A percentile compares a stretch with the other conserved stretches of the same genome.
Conservation (phyloP, 208 protist genomes). For the Crithidia acanthocephali region DNA sequence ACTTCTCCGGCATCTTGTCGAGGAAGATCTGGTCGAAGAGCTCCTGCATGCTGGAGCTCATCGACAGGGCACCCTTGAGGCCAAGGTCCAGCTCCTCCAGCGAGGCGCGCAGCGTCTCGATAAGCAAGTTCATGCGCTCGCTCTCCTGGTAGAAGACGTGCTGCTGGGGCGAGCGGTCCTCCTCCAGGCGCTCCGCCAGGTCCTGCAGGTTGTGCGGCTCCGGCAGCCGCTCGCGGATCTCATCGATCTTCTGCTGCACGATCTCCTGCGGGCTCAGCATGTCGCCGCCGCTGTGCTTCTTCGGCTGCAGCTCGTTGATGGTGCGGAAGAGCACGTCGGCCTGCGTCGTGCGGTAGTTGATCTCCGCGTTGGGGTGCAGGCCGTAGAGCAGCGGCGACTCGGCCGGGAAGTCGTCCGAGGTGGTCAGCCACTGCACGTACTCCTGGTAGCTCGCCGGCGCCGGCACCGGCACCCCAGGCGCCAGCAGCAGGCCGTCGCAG, state of each 20-base stretch:
- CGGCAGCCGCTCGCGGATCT: conserved; percentile 91
- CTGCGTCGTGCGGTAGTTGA: conserved; percentile 97
- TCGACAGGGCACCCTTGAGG: conserved; percentile 95
- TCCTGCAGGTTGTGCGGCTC: conserved; percentile 94
- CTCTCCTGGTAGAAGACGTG: conserved; percentile 98
- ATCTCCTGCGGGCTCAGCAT: conserved; percentile 91
- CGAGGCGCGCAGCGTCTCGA: conserved; percentile 89
- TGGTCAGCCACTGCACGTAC: conserved; percentile 96
- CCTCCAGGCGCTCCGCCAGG: conserved; percentile 92
- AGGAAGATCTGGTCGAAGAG: conserved; percentile 94
- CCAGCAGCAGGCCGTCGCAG: conserved; percentile 93
- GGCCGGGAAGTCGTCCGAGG: conserved; percentile 89
- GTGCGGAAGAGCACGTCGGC: conserved; percentile 96
- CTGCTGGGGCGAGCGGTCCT: conserved; percentile 98
- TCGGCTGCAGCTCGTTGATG: conserved; percentile 97
- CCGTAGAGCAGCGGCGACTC: conserved; percentile 98
- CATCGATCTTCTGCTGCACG: conserved; percentile 93
- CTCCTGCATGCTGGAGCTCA: conserved; percentile 92
- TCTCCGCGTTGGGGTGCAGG: conserved; percentile 99
- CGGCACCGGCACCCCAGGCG: conserved; percentile 92
- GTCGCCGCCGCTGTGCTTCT: conserved; percentile 87
- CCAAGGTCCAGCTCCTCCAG: conserved; percentile 98
- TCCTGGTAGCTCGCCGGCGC: conserved; percentile 91
- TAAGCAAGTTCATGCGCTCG: conserved; percentile 98
- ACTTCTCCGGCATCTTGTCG: conserved; percentile 94